Percentiles rank a stretch among this genome's conserved stretches.
Conservation (phyloP, 805 yeast species). For the Pichia sporocuriosa region DNA sequence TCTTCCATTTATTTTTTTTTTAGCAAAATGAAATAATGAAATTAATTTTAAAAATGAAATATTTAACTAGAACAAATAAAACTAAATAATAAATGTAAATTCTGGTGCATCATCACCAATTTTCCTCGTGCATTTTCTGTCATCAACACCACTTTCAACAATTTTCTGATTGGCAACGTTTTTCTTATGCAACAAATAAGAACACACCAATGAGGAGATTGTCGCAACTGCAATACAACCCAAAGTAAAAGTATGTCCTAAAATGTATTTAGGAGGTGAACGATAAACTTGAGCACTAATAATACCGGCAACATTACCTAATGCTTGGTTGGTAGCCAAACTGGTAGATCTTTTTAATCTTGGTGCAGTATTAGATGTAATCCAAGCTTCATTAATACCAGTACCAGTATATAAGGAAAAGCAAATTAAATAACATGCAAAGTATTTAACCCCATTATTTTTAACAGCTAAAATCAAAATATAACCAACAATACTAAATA, state of each 20-base stretch:
- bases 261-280: slow-evolving; percentile 29
- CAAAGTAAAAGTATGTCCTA: slow-evolving; percentile 36
- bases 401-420: slow-evolving; percentile 24
- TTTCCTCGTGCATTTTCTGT: neutral
- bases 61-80: too few relatives aligned
- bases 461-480: slow-evolving; percentile 3
- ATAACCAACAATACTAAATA: slow-evolving; percentile 5
- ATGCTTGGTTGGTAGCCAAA: slow-evolving; percentile 35
- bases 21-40: too few relatives aligned
- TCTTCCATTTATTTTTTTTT: too few relatives aligned
- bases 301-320: slow-evolving; percentile 42
- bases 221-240: slow-evolving; percentile 20
- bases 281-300: slow-evolving; percentile 39
- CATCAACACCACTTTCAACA: slow-evolving; percentile 5
- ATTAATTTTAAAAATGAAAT: too few relatives aligned
- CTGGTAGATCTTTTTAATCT: slow-evolving; percentile 37
- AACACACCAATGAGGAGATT: neutral
- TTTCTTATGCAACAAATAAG: neutral
- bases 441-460: slow-evolving; percentile 3
- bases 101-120: slow-evolving; percentile 7
- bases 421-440: slow-evolving; percentile 17
- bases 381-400: slow-evolving; percentile 38
- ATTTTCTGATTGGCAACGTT: slow-evolving; percentile 1
- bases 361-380: slow-evolving; percentile 36
- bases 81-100: slow-evolving; percentile 1